Conservation (phyloP, 1,284 basidiomycete genomes). For the Rhodotorula sp. region DNA sequence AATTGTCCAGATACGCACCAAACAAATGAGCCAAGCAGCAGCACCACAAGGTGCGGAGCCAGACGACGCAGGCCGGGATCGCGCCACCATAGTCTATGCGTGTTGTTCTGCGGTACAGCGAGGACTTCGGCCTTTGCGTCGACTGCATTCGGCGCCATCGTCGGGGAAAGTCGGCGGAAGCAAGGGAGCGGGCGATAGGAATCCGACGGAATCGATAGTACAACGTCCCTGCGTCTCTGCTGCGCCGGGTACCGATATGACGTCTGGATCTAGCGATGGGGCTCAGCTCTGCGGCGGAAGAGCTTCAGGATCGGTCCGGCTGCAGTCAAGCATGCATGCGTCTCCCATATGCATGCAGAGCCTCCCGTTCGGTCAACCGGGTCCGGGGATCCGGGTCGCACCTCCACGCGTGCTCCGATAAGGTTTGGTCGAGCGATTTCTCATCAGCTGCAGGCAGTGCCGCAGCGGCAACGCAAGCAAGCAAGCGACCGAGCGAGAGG, state of each 20-base stretch:
- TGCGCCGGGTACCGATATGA: too few species aligned
- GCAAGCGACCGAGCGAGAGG: too few species aligned
- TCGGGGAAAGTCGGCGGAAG: neutral
- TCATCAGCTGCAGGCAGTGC: too few species aligned
- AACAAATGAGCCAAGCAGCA: conserved; percentile 21
- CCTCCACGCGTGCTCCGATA: neutral
- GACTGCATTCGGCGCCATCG: neutral
- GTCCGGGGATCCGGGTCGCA: neutral
- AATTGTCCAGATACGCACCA: neutral
- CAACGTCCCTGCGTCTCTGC: too few species aligned
- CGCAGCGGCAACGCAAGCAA: too few species aligned
- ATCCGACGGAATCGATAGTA: too few species aligned
- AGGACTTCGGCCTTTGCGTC: neutral
- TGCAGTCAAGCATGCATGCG: neutral
- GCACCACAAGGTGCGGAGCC: conserved; percentile 2
- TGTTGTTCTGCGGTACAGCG: conserved; percentile 9
- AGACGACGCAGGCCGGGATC: conserved; percentile 22
- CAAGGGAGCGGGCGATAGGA: neutral
- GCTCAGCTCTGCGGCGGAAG: too few species aligned
- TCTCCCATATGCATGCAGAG: neutral
- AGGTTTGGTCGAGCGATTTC: neutral
- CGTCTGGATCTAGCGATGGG: too few species aligned
- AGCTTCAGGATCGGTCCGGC: neutral
- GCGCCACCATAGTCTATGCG: conserved; percentile 17
- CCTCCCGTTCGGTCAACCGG: neutral